Evolutionary conservation across 768 basidiomycete genomes (phyloP), one percentile per base, ranked within the genome.

Genomic region (Auricularia cornea): DNA sequence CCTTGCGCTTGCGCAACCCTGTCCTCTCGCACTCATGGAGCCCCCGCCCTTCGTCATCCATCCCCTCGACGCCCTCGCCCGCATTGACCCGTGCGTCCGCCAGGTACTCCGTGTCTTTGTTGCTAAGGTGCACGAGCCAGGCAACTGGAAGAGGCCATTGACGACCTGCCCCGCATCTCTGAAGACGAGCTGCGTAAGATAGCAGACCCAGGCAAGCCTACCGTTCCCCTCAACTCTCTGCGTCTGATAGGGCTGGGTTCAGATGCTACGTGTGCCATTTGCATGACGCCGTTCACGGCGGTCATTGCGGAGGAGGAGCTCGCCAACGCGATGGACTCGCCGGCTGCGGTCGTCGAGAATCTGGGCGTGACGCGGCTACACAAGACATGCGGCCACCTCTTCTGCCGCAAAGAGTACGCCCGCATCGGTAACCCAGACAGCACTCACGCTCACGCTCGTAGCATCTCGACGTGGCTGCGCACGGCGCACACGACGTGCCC

Each of bases 181-280:
- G 85, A 86, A 67, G 71, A 75, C 11, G 78, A 86, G 52, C 64
- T 89, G 14, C 70, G 72, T 29, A 73, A 75, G 32, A 72, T 80
- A 10, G 82, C 81, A 3, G 78, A 83, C 59, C 75, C 75, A 70
- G 84, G 86, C 78, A 62, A 59, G 71, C 59, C 40, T 51, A 3
- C 40, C 33, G 18, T 11, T 16, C 4, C 12, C 8, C 31, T 28
- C 11, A 44, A 30, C 23, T 35, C 61, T 35, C 28, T 60, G 12
- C 14, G 23, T 32, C 51, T 33, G 6, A 59, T 60, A 18, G 52
- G 12, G 60, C 28, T 60, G 2, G 14, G 57, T 52, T 16, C 63
- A 91, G 91, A 92, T 66, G 83, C 85, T 6, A 71, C 79, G 20
- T 93, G 91, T 69, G 83, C 90, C 12, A 89, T 93, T 67, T 93